Base-by-base conservation (phyloP, 148 eudicot genomes). In the Vaccinium vitisidaea region DNA sequence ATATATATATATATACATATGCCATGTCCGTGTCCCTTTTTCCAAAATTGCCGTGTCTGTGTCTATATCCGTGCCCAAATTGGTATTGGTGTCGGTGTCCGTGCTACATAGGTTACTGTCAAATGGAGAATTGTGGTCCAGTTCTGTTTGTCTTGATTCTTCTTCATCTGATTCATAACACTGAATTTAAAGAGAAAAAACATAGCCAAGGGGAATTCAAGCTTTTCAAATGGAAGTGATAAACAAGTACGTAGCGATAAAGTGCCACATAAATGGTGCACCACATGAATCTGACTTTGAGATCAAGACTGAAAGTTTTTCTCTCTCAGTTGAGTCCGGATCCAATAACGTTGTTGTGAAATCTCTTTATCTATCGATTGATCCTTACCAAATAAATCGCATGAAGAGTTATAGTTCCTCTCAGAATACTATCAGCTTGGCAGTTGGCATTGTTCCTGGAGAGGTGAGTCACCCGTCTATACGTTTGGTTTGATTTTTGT, bases 341-440 rank as follows among this genome's bases (percentile, higher is more conserved):
- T 76, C 81, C 23, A 48, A 77, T 39, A 43, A 77, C 27, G 76
- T 84, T 36, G 12, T 84, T 14, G 82, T 84, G 14, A 63, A 65
- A 49, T 58, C 85, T 4, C 61, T 84, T 10, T 77, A 77, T 39
- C 5, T 84, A 0, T 84, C 85, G 0, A 49, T 84, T 3, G 82
- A 84, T 69, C 83, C 86, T 84, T 84, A 84, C 61, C 70, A 77
- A 70, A 5, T 84, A 8, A 79, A 84, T 54, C 77, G 86, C 4
- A 79, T 84, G 86, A 84, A 84, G 75, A 67, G 75, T 46, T 3
- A 52, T 49, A 69, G 70, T 30, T 52, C 86, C 7, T 79, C 83
- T 0, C 86, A 84, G n/a, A 67, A 79, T 12, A 15, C 78, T 39
- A 21, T 0, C 69, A 36, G 3, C 19, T 8, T 1, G 7, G 36